A percentile compares a stretch with the other conserved stretches of the same genome.
phyloP scores from a whole-genome alignment of 805 yeast species.

The Sugiyamaella floridensis region DNA sequence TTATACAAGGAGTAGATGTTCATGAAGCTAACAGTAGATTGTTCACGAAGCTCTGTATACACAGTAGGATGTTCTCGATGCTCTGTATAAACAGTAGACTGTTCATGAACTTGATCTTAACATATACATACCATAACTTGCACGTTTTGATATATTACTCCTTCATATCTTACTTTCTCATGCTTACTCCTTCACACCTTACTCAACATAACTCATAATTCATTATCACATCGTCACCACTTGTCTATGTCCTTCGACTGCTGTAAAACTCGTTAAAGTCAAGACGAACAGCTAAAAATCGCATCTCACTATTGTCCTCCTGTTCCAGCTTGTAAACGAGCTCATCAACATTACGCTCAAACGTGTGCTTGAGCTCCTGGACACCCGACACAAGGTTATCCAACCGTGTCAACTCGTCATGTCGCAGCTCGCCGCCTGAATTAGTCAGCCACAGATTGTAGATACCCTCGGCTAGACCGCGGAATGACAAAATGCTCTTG shows the following conservation, averaged over 20 bases:
- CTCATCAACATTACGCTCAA: slow-evolving; percentile 20
- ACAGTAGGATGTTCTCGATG: not conserved
- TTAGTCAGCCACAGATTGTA: slow-evolving; percentile 19
- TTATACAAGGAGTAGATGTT: no score
- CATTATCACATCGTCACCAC: not conserved
- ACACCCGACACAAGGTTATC: slow-evolving; percentile 14
- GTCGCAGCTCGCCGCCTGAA: slow-evolving; percentile 2
- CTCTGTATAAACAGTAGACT: no score
- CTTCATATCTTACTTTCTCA: not conserved
- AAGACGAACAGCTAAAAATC: slow-evolving; percentile 30
- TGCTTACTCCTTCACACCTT: not conserved
- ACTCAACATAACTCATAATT: not conserved
- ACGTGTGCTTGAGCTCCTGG: slow-evolving; percentile 14
- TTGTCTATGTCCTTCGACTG: not conserved
- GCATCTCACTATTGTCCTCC: slow-evolving; percentile 29
- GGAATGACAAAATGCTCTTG: slow-evolving; percentile 24
- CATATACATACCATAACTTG: no score
- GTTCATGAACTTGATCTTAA: no score
- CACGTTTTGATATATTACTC: no score
- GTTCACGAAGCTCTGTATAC: no score
- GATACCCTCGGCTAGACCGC: slow-evolving; percentile 19
- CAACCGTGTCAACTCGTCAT: slow-evolving; percentile 13
- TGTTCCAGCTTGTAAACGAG: slow-evolving; percentile 24
- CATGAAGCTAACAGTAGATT: no score
- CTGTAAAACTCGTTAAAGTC: slow-evolving; percentile 32